These are phyloP conservation scores for Chaetomiaceae sp. DNA, from an alignment of 2,329 filamentous ascomycete species.

Conservation along the genomic window DNA sequence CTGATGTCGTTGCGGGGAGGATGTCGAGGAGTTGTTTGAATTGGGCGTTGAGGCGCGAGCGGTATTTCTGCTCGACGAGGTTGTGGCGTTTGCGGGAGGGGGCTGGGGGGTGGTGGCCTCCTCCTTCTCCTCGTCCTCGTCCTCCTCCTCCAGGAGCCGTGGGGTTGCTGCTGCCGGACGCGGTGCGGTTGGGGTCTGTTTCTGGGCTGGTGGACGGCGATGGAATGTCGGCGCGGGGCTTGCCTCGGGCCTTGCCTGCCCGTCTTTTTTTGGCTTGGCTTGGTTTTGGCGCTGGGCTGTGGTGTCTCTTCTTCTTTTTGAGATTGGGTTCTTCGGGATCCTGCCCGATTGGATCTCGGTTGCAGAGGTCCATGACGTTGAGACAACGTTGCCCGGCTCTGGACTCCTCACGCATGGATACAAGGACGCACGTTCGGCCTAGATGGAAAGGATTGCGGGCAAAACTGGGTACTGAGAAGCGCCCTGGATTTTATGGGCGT, in stretches of 20 bases:
- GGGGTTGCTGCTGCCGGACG: background rate
- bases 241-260: background rate
- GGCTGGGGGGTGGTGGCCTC: background rate
- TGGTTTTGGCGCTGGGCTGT: background rate
- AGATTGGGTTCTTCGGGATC: background rate
- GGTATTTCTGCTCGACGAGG: conserved; percentile 22
- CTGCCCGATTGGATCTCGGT: background rate
- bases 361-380: conserved; percentile 1
- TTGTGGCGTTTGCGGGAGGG: conserved; percentile 16
- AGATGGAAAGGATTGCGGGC: too few species aligned
- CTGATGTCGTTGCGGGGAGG: conserved; percentile 10
- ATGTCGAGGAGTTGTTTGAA: conserved; percentile 20
- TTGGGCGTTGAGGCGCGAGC: conserved; percentile 19
- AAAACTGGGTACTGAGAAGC: too few species aligned
- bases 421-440: background rate
- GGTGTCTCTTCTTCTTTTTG: background rate
- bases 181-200: background rate
- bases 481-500: too few species aligned
- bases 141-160: background rate
- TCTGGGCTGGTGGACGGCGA: background rate
- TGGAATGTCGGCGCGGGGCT: background rate
- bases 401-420: background rate
- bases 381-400: background rate
- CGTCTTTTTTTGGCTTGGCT: background rate
- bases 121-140: background rate